phyloP scores from a whole-genome alignment of 345 rosid genomes.

The Eucalyptus marginata region DNA sequence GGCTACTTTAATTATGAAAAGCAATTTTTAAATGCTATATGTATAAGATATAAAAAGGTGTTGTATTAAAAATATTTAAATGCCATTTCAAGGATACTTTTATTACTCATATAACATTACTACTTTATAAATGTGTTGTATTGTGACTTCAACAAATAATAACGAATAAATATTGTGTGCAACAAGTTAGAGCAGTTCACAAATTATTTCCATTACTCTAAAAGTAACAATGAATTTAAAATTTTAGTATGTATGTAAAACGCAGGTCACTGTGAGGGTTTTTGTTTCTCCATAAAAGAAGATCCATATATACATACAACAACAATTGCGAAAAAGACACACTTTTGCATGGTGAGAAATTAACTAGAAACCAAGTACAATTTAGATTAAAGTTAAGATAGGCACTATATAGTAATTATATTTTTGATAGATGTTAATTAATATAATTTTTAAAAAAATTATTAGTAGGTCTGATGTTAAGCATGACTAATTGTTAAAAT shows the following conservation, averaged over 20 bases:
- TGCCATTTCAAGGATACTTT: neutral
- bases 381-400: accelerated
- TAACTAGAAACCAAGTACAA: neutral
- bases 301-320: neutral
- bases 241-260: neutral
- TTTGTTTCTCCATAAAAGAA: neutral
- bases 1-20: neutral
- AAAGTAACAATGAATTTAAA: neutral
- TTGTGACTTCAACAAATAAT: neutral
- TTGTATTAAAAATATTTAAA: neutral
- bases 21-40: neutral
- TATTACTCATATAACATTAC: neutral
- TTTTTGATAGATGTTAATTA: neutral
- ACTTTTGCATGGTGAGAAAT: neutral
- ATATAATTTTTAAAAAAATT: neutral
- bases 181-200: accelerated
- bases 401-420: neutral
- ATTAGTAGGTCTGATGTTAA: neutral
- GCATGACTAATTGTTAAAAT: neutral
- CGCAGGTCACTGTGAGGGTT: neutral
- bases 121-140: neutral
- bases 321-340: neutral
- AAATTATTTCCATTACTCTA: neutral
- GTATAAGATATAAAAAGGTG: neutral
- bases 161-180: neutral